phyloP scores from a whole-genome alignment of 2,329 filamentous ascomycete genomes.

The Dactylella cylindrospora region DNA sequence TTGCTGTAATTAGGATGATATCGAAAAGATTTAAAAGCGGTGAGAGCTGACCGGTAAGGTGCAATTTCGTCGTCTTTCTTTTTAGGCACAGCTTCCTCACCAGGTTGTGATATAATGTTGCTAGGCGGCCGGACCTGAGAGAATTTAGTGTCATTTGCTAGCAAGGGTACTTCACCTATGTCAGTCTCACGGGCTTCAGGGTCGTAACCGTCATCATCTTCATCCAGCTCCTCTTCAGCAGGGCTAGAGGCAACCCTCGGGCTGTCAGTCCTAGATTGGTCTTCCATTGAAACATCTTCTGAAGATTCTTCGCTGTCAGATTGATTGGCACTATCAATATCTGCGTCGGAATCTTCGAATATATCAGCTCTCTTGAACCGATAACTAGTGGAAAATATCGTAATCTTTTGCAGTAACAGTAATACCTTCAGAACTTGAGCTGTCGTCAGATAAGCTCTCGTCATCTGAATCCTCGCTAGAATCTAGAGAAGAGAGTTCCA shows the following conservation, averaged over 20 bases:
- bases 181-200: slow-evolving; percentile 20
- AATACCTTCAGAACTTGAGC: slow-evolving; percentile 16
- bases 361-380: slow-evolving; percentile 14
- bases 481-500: slow-evolving; percentile 29
- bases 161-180: slow-evolving; percentile 26
- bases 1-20: slow-evolving; percentile 78
- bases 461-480: slow-evolving; percentile 7
- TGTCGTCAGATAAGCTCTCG: not conserved
- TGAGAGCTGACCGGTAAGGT: slow-evolving; percentile 81
- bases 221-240: slow-evolving; percentile 10
- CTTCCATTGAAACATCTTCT: slow-evolving; percentile 23
- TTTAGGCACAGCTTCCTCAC: slow-evolving; percentile 48
- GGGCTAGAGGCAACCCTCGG: slow-evolving; percentile 13
- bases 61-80: slow-evolving; percentile 52
- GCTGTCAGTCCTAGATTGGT: slow-evolving; percentile 2
- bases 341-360: slow-evolving; percentile 10
- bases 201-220: slow-evolving; percentile 21
- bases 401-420: not conserved
- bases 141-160: slow-evolving; percentile 49
- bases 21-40: slow-evolving; percentile 81
- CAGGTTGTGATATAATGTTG: slow-evolving; percentile 8
- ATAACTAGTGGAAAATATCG: not conserved
- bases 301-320: slow-evolving; percentile 17
- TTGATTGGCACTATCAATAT: slow-evolving; percentile 9
- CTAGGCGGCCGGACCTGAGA: slow-evolving; percentile 48